Conservation (phyloP, 2,329 filamentous ascomycete species). For the Aspergillus glaucus region DNA sequence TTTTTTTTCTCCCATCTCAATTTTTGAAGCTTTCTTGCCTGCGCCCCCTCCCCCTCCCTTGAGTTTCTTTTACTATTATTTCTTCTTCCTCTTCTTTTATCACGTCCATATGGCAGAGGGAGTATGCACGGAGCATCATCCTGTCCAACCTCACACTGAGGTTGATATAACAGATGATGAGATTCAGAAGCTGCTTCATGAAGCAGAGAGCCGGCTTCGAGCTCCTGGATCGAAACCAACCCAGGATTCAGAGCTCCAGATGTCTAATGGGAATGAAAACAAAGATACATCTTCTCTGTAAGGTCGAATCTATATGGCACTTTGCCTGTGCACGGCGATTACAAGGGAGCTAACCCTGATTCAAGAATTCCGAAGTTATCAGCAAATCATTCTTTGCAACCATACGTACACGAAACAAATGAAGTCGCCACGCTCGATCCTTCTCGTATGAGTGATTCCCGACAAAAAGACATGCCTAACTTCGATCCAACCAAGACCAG, state of each 20-base stretch:
- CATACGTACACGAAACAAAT: constrained; percentile 50
- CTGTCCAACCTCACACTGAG: background rate
- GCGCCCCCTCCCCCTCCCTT: background rate
- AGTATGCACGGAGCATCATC: too few relatives aligned
- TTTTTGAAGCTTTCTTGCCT: background rate
- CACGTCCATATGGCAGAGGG: background rate
- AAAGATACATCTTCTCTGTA: background rate
- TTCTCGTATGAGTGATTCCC: constrained; percentile 43
- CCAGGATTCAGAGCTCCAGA: background rate
- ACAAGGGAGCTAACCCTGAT: background rate
- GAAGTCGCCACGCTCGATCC: constrained; percentile 50
- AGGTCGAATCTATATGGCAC: background rate
- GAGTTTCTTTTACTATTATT: background rate
- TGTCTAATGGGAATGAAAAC: background rate
- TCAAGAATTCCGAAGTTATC: constrained; percentile 45
- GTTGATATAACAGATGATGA: constrained; percentile 55
- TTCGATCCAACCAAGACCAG: background rate
- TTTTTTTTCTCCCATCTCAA: constrained; percentile 12
- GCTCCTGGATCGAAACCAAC: constrained; percentile 10
- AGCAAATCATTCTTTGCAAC: constrained; percentile 42
- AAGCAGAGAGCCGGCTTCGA: constrained; percentile 55
- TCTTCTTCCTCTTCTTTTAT: too few relatives aligned
- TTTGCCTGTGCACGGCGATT: background rate
- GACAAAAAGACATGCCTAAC: constrained; percentile 31
- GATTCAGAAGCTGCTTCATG: constrained; percentile 56